Evolutionary conservation across 495 filamentous ascomycete species (phyloP).

Genomic region (Bathelium albidoporum): DNA sequence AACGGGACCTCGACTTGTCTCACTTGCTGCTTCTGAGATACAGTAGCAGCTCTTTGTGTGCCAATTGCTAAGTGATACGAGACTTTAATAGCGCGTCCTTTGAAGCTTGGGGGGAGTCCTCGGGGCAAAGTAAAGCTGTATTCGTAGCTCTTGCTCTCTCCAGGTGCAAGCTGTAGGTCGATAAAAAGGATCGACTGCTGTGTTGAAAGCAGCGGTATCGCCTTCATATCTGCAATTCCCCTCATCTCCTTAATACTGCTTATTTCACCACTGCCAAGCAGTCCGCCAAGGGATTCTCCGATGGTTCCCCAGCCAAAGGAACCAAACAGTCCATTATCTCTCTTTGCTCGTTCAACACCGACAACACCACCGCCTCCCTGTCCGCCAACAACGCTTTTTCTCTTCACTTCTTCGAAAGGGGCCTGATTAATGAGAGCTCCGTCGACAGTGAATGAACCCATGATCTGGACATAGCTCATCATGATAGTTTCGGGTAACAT

Average conservation of each 20-base stretch:
- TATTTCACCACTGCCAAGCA: constrained; percentile 74
- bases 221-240: constrained; percentile 64
- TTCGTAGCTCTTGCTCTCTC: constrained; percentile 77
- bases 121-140: constrained; percentile 79
- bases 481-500: constrained; percentile 72
- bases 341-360: constrained; percentile 64
- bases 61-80: constrained; percentile 85
- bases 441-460: constrained; percentile 83
- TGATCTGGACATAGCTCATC: constrained; percentile 97
- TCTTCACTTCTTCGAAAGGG: constrained; percentile 89
- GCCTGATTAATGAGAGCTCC: constrained; percentile 81
- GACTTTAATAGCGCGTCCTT: constrained; percentile 89
- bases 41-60: constrained; percentile 72
- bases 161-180: constrained; percentile 74
- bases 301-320: constrained; percentile 82
- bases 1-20: constrained; percentile 91
- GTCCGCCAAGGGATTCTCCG: constrained; percentile 76
- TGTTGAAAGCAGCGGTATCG: constrained; percentile 81
- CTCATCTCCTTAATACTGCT: constrained; percentile 94
- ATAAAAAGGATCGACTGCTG: constrained; percentile 97
- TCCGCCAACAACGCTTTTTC: constrained; percentile 81
- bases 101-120: constrained; percentile 80
- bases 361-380: constrained; percentile 73
- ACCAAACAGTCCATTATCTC: constrained; percentile 68
- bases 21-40: constrained; percentile 66